Conservation (phyloP, 495 filamentous ascomycete species). For the Penicillium goetzii region DNA sequence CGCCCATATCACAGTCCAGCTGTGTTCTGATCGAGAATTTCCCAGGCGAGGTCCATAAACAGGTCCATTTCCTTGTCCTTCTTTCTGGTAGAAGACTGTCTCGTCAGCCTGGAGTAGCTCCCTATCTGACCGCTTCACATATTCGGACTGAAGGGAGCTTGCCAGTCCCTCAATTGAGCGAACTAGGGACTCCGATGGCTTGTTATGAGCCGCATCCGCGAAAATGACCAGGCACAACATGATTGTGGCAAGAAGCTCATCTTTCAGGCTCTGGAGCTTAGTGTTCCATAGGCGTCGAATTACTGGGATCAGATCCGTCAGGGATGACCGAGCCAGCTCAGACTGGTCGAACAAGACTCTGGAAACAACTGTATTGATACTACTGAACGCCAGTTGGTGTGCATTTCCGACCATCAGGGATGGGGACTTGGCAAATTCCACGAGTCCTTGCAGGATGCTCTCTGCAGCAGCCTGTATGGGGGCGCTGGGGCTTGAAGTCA, state of each 20-base stretch:
- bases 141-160: conserved; percentile 70
- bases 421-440: conserved; percentile 62
- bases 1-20: conserved; percentile 51
- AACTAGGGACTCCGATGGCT: conserved; percentile 34
- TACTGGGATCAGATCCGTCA: conserved; percentile 66
- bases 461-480: conserved; percentile 64
- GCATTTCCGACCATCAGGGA: conserved; percentile 61
- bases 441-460: conserved; percentile 58
- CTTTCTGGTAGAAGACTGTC: conserved; percentile 55
- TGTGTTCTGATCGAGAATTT: conserved; percentile 49
- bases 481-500: conserved; percentile 71
- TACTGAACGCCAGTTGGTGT: conserved; percentile 72
- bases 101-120: conserved; percentile 80
- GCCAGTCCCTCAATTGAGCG: conserved; percentile 56
- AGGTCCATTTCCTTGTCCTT: conserved; percentile 17
- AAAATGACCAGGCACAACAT: conserved; percentile 57
- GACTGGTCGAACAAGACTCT: conserved; percentile 69
- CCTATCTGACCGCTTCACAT: conserved; percentile 68
- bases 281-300: conserved; percentile 73
- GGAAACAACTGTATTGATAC: conserved; percentile 71
- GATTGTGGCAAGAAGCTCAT: conserved; percentile 74
- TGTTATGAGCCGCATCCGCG: conserved; percentile 29
- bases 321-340: conserved; percentile 58
- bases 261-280: conserved; percentile 62
- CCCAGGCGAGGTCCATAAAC: conserved; percentile 47